A percentile compares a stretch with the other conserved stretches of the same genome.
These are phyloP conservation scores for Vitis amurensis DNA, from an alignment of 164 flowering plant genomes.

Conservation along the genomic window DNA sequence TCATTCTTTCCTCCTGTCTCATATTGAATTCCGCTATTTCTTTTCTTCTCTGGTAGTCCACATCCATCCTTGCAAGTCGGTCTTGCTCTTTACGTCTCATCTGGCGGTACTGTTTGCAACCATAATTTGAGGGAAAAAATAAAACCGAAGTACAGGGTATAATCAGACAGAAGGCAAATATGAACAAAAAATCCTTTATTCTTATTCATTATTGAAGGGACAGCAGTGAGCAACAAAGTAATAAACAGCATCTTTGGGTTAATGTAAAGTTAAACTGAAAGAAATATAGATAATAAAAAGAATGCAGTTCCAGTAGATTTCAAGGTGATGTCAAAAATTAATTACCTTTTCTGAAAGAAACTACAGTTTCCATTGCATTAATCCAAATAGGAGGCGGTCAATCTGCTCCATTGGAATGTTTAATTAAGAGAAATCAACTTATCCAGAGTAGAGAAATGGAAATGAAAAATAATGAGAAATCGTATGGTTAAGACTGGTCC, in stretches of 20 bases:
- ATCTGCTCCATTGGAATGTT: neutral
- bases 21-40: slow-evolving; percentile 63
- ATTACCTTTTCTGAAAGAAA: neutral
- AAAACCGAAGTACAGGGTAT: neutral
- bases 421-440: too few relatives aligned
- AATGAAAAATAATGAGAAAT: too few relatives aligned
- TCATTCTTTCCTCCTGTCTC: slow-evolving; percentile 83
- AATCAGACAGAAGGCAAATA: neutral
- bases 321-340: neutral
- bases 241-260: neutral
- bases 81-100: slow-evolving; percentile 98
- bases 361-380: neutral
- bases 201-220: neutral
- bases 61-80: slow-evolving; percentile 87
- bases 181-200: neutral
- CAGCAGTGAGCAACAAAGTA: neutral
- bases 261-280: neutral
- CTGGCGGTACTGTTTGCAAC: slow-evolving; percentile 77
- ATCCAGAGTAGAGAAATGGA: too few relatives aligned
- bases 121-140: slow-evolving; percentile 1
- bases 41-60: slow-evolving; percentile 76
- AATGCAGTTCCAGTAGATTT: neutral
- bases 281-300: neutral
- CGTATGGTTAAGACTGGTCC: too few relatives aligned
- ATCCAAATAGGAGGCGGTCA: neutral